These are phyloP conservation scores for Aspergillus alliaceus DNA, from an alignment of 2,329 filamentous ascomycete genomes.

Conservation along the genomic window DNA sequence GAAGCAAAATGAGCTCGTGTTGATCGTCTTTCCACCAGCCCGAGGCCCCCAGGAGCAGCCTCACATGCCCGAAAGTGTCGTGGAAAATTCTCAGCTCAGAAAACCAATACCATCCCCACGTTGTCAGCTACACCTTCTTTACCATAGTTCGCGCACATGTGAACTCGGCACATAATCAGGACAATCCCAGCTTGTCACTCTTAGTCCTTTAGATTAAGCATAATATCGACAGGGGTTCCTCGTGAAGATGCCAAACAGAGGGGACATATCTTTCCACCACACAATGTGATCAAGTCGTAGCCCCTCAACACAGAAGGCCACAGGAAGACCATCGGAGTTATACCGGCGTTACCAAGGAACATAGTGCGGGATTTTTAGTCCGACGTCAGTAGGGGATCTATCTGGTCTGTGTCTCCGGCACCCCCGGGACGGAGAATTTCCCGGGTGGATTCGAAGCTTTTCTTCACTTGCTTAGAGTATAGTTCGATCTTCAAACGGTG, in stretches of 20 bases:
- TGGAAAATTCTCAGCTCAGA: neutral
- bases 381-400: neutral
- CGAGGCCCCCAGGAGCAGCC: neutral
- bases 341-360: neutral
- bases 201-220: neutral
- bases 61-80: neutral
- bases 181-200: neutral
- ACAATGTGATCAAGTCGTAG: neutral
- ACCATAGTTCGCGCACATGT: neutral
- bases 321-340: neutral
- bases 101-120: neutral
- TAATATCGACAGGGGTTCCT: neutral
- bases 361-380: neutral
- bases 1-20: neutral
- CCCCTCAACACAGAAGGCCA: neutral
- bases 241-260: neutral
- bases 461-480: neutral
- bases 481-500: neutral
- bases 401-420: neutral
- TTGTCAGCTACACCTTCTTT: neutral
- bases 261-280: neutral
- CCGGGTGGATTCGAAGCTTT: neutral
- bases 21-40: neutral
- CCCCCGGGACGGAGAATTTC: neutral
- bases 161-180: neutral